Base-by-base conservation (phyloP, 345 rosid species). In the Populus nigra region DNA sequence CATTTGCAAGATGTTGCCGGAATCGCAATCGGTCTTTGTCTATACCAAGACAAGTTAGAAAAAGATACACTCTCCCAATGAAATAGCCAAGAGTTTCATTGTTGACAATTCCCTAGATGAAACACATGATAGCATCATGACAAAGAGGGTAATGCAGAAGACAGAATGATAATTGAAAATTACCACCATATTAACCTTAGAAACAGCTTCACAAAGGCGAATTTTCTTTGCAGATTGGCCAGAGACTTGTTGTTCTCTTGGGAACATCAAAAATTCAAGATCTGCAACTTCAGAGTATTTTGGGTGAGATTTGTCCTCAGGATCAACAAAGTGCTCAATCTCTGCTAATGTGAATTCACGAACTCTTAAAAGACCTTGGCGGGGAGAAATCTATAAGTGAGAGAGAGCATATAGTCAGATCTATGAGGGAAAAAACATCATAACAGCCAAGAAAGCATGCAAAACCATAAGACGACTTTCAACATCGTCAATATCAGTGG, bases 251-350 rank as follows among this genome's bases (percentile, higher is more conserved):
- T 83, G 91, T 50, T 90, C 97, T 83, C 96, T 86, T 35, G 98
- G 98, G 74, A 95, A 95, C 99, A 95, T 95, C 66, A 93, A 81
- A 76, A 93, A 92, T 79, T 95, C 91, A 81, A 95, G 78, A 22
- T 88, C 68, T 11, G 82, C 89, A 73, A 95, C 93, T 36, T 89
- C 94, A 23, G 85, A 59, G 83, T 85, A 95, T 74, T 93, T 95
- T 5, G 96, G 92, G 76, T 95, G 99, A n/a, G 93, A 87, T 85
- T 95, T 95, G 79, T 92, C 89, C 78, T 95, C 97, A 41, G 99
- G 99, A 84, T 95, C 99, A 62, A 95, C 98, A 76, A 95, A 95
- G 74, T 95, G 98, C 84, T 95, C 99, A 74, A 95, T 95, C 81
- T 95, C 99, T 18, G 99, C 99, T 10, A 95, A 81, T 13, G 98